A percentile compares a stretch with the other conserved stretches of the same genome.
phyloP scores from a whole-genome alignment of 768 basidiomycete species.

The Kondoa subrosea region DNA sequence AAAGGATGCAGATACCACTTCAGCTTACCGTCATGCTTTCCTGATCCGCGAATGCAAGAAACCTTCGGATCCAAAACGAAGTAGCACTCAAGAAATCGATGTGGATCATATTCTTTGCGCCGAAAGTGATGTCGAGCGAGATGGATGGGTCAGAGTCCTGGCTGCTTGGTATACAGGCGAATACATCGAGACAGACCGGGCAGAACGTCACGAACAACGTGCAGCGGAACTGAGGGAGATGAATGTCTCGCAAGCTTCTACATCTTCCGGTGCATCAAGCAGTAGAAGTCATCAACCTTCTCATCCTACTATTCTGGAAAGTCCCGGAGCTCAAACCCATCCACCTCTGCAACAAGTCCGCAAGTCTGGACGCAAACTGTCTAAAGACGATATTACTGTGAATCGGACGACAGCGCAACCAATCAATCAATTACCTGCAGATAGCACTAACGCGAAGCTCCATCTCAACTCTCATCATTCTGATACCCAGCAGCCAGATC shows the following conservation, averaged over 20 bases:
- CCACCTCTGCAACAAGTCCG: constrained; percentile 30
- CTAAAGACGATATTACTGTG: constrained; percentile 41
- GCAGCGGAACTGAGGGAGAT: background rate
- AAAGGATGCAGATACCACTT: constrained; percentile 39
- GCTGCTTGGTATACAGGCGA: constrained; percentile 22
- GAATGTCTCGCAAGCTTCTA: background rate
- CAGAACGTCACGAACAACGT: background rate
- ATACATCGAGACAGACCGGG: no score
- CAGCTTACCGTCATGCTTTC: constrained; percentile 88
- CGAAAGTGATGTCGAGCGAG: constrained; percentile 81
- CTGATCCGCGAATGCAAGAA: constrained; percentile 81
- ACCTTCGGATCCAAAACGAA: constrained; percentile 34
- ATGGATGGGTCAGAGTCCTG: constrained; percentile 84
- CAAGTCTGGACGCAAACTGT: constrained; percentile 22
- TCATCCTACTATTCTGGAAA: background rate
- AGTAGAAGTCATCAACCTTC: background rate
- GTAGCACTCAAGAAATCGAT: constrained; percentile 38
- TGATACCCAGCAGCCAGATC: background rate
- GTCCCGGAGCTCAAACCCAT: constrained; percentile 1
- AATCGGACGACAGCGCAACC: constrained; percentile 41
- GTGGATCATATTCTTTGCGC: constrained; percentile 85
- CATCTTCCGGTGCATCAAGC: background rate
- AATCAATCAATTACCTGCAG: constrained; percentile 43
- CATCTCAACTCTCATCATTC: constrained; percentile 33
- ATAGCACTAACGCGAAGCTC: constrained; percentile 45